phyloP scores from a whole-genome alignment of 208 protist species.

The Naegleria fowleri region DNA sequence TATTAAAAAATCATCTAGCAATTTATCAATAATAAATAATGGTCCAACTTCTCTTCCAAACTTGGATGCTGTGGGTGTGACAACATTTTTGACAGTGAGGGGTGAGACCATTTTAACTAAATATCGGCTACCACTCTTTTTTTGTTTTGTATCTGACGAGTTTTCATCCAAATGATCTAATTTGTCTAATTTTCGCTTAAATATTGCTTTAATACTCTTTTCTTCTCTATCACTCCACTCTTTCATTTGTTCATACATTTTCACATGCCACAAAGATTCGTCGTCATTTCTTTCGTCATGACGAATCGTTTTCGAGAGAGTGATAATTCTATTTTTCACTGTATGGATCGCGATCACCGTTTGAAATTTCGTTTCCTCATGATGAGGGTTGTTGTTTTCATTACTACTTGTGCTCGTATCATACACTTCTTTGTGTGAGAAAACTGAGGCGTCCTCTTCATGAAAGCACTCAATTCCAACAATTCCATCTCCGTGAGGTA shows the following conservation, averaged over 20 bases:
- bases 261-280: no score
- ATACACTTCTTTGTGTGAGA: no score
- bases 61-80: neutral
- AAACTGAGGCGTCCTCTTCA: no score
- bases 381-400: no score
- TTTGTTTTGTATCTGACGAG: neutral
- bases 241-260: neutral
- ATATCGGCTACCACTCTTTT: neutral
- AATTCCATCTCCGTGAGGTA: no score
- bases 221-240: neutral
- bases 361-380: no score
- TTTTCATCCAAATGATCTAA: neutral
- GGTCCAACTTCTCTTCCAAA: neutral
- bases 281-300: no score
- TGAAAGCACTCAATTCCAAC: no score
- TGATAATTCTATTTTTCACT: no score
- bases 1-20: neutral
- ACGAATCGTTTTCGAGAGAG: no score
- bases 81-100: neutral
- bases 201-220: neutral
- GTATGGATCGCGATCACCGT: no score
- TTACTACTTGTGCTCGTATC: no score
- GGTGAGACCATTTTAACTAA: neutral
- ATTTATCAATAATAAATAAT: neutral
- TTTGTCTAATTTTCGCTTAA: neutral